phyloP scores from a whole-genome alignment of 805 yeast genomes.

The Sungouiozyma intestinalis region DNA sequence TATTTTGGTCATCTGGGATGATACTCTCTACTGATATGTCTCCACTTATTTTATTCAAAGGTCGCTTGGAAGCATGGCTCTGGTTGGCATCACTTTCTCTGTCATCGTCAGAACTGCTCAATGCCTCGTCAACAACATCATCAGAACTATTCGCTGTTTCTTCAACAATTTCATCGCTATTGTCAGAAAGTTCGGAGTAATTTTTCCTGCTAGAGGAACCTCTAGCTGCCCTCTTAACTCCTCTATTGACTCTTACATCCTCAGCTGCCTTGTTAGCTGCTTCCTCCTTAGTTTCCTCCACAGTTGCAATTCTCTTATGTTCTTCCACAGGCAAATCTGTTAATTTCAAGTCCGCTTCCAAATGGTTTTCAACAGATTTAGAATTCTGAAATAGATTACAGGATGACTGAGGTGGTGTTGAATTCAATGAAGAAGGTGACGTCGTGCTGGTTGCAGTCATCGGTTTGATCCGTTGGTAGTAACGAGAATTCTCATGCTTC shows the following conservation, averaged over 20 bases:
- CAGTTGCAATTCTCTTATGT: background rate
- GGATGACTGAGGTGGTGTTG: slow-evolving; percentile 3
- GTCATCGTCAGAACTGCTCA: background rate
- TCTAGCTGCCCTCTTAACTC: background rate
- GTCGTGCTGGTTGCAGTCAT: slow-evolving; percentile 1
- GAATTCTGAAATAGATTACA: background rate
- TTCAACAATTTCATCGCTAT: background rate
- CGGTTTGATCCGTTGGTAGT: slow-evolving; percentile 18
- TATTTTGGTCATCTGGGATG: background rate
- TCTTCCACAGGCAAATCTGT: background rate
- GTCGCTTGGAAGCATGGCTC: background rate
- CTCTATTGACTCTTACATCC: background rate
- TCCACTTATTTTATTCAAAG: background rate
- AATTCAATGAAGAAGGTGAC: background rate
- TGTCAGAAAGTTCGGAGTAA: background rate
- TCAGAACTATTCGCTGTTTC: background rate
- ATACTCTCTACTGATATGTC: slow-evolving; percentile 2
- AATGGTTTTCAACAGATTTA: background rate
- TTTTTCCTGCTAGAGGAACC: background rate
- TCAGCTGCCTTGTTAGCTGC: background rate
- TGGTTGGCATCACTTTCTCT: slow-evolving; percentile 1
- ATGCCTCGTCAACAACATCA: background rate
- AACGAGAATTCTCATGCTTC: slow-evolving; percentile 19
- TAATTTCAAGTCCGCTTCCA: background rate
- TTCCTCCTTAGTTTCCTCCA: background rate